These are phyloP conservation scores for Fraxinus latifolia DNA, from an alignment of 305 asterid species.

Conservation along the genomic window DNA sequence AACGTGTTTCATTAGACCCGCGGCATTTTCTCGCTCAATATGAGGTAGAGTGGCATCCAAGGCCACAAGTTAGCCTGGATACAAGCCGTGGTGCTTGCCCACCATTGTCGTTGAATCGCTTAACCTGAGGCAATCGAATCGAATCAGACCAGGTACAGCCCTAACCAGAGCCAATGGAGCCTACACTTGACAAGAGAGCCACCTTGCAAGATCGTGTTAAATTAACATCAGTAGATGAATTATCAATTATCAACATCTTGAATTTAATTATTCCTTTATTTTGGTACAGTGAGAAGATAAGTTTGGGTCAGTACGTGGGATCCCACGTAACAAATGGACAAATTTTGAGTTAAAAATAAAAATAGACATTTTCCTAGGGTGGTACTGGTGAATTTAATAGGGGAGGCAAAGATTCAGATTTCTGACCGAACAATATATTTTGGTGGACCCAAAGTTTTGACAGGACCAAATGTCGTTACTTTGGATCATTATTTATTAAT, in stretches of 20 bases:
- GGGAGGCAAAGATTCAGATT: constrained; percentile 21
- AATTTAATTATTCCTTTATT: constrained; percentile 13
- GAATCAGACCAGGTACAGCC: no score
- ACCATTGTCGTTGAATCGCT: not conserved
- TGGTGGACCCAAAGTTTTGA: constrained; percentile 16
- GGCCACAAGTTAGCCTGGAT: not conserved
- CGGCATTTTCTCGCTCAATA: not conserved
- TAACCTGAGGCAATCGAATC: not conserved
- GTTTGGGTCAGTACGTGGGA: not conserved
- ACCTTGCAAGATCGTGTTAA: not conserved
- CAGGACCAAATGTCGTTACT: not conserved
- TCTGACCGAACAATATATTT: constrained; percentile 21
- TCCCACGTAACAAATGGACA: not conserved
- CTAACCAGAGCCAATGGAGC: not conserved
- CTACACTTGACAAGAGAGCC: not conserved
- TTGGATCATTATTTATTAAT: not conserved
- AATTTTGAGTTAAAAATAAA: not conserved
- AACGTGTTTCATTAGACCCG: not conserved
- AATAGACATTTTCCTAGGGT: not conserved
- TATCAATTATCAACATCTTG: not conserved
- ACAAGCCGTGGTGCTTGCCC: not conserved
- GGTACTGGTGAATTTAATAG: constrained; percentile 13
- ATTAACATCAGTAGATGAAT: not conserved
- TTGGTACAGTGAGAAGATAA: constrained; percentile 23
- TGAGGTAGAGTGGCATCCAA: not conserved